Base-by-base conservation (phyloP, 78 protist species). In the Diacronema lutheri region DNA sequence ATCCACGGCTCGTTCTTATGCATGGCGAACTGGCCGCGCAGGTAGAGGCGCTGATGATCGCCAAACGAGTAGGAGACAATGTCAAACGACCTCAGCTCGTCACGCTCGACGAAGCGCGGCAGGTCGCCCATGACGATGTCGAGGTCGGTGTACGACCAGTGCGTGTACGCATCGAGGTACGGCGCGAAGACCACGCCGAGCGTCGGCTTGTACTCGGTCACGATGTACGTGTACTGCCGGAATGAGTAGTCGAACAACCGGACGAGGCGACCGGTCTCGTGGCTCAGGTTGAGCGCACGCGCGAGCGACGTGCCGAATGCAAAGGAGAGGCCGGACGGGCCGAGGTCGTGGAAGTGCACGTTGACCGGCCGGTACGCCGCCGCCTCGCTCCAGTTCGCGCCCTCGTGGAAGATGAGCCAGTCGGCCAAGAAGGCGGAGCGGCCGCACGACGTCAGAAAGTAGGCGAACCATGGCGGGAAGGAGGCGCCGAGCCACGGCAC, bases 401-500 rank as follows among this genome's bases (percentile, higher is more conserved):
- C 50, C 46, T 69, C 76, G 55, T 69, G 76, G 76, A 69, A 69
- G 76, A 69, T 16, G 55, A 69, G 46, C 76, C 76, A 69, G 76
- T 69, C 76, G 46, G 20, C 76, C 55, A 69, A 55, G 55, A 19
- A 38, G 31, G 21, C 76, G 31, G 56, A 38, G 76, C 31, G n/a
- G 19, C 40, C n/a, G 14, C 31, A 6, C 55, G 76, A 38, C 31
- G 55, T n/a, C 13, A 23, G 23, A n/a, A 69, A 38, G 76, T 13
- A 29, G 33, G 29, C 23, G 55, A 69, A 38, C 76, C 76, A 69
- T 14, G 19, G 46, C 25, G 76, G 76, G 12, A 69, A 21, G 21
- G 3, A 4, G 33, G 9, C 16, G 13, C 55, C 44, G n/a, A 69
- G 55, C 76, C 76, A 69, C 46, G 76, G 76, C 33, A 69, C n/a